Conservation (phyloP, 2,329 filamentous ascomycete genomes). For the Aspergillus tanneri region DNA sequence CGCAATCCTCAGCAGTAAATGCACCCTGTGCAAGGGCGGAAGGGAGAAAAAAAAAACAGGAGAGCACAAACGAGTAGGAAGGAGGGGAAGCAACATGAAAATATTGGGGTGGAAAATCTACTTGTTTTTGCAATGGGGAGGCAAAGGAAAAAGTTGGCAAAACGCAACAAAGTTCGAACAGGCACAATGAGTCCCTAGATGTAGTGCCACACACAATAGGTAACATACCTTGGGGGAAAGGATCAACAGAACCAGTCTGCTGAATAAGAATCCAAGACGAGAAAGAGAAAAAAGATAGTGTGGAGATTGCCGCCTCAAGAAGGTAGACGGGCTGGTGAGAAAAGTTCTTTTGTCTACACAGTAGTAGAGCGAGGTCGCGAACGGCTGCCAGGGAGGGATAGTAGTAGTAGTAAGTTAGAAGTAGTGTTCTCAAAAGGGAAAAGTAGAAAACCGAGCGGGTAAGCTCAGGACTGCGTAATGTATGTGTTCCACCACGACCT, state of each 20-base stretch:
- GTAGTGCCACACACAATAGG: conserved; percentile 21
- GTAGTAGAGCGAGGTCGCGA: conserved; percentile 22
- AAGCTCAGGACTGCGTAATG: conserved; percentile 13
- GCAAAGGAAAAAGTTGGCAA: neutral
- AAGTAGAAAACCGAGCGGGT: conserved; percentile 23
- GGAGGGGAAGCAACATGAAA: neutral
- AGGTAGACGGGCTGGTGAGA: neutral
- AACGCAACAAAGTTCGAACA: conserved; percentile 24
- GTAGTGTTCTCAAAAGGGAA: conserved; percentile 21
- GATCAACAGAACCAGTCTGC: conserved; percentile 16
- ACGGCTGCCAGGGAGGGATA: conserved; percentile 31
- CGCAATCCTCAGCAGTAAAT: conserved; percentile 14
- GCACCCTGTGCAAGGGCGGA: conserved; percentile 6
- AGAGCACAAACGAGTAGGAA: neutral
- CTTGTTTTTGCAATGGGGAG: neutral
- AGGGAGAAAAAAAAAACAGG: conserved; percentile 2
- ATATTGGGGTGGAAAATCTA: neutral
- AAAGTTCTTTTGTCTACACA: conserved; percentile 13
- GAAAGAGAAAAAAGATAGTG: neutral
- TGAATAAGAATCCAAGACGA: neutral
- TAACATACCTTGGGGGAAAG: conserved; percentile 23
- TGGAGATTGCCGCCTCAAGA: neutral
- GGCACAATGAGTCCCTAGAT: conserved; percentile 14
- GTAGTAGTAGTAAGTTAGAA: conserved; percentile 19
- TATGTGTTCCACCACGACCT: conserved; percentile 1